Conservation (phyloP, 495 filamentous ascomycete genomes). For the Oleoguttula mirabilis region DNA sequence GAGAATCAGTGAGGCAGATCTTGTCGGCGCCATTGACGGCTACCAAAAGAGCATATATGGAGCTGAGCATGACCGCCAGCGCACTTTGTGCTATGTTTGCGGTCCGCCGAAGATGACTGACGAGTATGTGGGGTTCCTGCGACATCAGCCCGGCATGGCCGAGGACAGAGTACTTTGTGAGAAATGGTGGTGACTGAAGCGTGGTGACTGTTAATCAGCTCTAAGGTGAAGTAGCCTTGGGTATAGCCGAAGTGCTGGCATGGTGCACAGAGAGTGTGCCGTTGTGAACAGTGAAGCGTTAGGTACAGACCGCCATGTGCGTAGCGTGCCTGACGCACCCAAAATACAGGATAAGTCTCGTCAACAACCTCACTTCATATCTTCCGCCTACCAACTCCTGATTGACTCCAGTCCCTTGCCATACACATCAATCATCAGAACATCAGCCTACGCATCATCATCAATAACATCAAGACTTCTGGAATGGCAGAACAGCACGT, state of each 20-base stretch:
- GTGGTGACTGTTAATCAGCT: not conserved
- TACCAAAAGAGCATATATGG: slow-evolving; percentile 33
- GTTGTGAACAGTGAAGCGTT: no score
- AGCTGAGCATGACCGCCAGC: slow-evolving; percentile 30
- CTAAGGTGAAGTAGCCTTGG: no score
- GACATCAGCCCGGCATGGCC: slow-evolving; percentile 41
- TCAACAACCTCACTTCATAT: no score
- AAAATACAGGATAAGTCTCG: no score
- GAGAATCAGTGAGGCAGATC: slow-evolving; percentile 14
- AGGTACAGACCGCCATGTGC: no score
- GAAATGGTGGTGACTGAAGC: slow-evolving; percentile 69
- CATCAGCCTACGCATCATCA: not conserved
- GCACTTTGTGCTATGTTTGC: slow-evolving; percentile 63
- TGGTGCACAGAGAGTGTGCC: no score
- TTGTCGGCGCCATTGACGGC: slow-evolving; percentile 16
- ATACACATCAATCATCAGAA: not conserved
- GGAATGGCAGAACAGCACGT: not conserved
- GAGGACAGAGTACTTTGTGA: slow-evolving; percentile 56
- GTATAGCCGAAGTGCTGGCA: no score
- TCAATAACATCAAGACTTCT: not conserved
- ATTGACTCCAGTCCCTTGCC: not conserved
- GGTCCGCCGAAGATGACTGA: slow-evolving; percentile 74
- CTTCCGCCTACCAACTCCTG: not conserved
- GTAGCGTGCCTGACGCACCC: no score
- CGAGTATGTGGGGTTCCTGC: slow-evolving; percentile 49